Evolutionary conservation across 1,284 basidiomycete genomes (phyloP).

Genomic region (Sparassis latifolia): DNA sequence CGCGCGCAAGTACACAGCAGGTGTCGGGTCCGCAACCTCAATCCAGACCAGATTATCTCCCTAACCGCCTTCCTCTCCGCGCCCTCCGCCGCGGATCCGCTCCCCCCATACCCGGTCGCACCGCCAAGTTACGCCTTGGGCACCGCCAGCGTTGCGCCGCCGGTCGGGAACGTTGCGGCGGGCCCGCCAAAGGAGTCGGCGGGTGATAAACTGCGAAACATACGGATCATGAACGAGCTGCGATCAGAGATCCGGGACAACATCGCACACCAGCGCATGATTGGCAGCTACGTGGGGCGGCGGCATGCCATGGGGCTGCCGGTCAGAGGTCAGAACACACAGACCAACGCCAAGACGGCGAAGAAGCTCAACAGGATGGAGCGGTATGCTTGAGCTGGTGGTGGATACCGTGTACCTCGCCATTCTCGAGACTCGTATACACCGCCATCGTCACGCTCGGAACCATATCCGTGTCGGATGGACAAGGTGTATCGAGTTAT

Average conservation of each 20-base stretch:
- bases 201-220: constrained; percentile 55
- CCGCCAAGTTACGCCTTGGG: constrained; percentile 38
- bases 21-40: constrained; percentile 71
- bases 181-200: constrained; percentile 11
- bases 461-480: no score
- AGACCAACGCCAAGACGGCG: constrained; percentile 81
- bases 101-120: constrained; percentile 61
- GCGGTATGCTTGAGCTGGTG: constrained; percentile 26
- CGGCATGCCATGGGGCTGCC: constrained; percentile 86
- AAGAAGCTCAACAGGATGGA: constrained; percentile 75
- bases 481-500: neutral
- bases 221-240: constrained; percentile 82
- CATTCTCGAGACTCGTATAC: neutral
- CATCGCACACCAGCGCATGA: constrained; percentile 84
- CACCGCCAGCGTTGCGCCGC: constrained; percentile 31
- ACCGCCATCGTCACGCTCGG: no score
- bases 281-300: constrained; percentile 83
- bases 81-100: constrained; percentile 60
- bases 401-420: neutral
- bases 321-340: constrained; percentile 86
- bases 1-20: constrained; percentile 82
- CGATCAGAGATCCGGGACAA: constrained; percentile 77
- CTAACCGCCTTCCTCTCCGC: constrained; percentile 87
- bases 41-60: constrained; percentile 75
- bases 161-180: neutral